phyloP scores from a whole-genome alignment of 352 stramenopile genomes.

The Thraustochytrium sp. region DNA sequence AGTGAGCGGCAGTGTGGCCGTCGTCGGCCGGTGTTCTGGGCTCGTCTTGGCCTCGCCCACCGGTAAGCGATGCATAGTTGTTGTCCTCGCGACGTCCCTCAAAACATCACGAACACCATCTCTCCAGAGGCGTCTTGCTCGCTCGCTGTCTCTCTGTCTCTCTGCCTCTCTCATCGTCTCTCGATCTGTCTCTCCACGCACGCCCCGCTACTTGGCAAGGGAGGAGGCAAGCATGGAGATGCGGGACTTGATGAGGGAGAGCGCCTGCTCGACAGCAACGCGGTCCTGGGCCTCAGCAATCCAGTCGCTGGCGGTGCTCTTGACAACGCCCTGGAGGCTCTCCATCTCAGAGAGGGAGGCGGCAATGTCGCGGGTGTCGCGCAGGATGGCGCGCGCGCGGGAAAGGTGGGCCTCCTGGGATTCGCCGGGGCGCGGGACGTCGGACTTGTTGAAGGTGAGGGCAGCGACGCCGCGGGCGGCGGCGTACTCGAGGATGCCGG shows the following conservation, averaged over 20 bases:
- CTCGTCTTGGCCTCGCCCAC: no score
- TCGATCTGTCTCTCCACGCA: no score
- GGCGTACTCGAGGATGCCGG: constrained; percentile 28
- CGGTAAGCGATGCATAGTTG: no score
- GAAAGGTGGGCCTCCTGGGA: constrained; percentile 6
- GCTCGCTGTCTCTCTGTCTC: no score
- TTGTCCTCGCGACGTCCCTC: no score
- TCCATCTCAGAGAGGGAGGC: background rate
- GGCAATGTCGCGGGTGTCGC: background rate
- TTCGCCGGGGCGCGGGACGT: background rate
- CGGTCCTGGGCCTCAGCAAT: background rate
- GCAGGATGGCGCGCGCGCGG: background rate
- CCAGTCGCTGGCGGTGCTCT: constrained; percentile 17
- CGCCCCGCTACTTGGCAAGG: constrained; percentile 2
- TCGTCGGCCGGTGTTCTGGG: no score
- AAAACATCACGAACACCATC: no score
- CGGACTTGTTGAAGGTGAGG: constrained; percentile 10
- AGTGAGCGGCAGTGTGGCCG: no score
- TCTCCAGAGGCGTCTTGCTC: no score
- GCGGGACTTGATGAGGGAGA: background rate
- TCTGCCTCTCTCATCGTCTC: no score
- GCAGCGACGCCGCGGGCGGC: background rate
- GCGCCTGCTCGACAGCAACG: background rate
- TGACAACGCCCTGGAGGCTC: background rate
- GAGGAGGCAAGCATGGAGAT: background rate